Evolutionary conservation across 768 basidiomycete genomes (phyloP), one percentile per base, ranked within the genome.

Genomic region (Trametes villosa): DNA sequence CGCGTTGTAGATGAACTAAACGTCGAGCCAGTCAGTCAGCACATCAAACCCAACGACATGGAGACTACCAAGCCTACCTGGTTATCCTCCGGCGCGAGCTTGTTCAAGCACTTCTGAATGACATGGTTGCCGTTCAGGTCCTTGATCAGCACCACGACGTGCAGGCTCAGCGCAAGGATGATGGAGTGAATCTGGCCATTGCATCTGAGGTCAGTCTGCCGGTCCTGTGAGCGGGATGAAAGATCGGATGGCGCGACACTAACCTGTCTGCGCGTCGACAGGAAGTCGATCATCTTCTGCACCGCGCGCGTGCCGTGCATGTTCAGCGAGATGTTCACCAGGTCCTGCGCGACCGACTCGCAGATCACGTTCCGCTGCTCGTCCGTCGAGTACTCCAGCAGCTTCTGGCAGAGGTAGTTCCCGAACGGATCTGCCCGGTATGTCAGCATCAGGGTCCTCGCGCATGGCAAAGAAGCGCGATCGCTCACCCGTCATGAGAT

Each of bases 221-320:
- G 61, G 73, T 68, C 68, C 74, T 67, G 84, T 87, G 75, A 87
- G 82, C 80, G 78, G 74, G 72, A 77, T 75, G 78, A 75, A 72
- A 67, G 66, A 49, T 57, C 67, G 64, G 59, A 52, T 67, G 63
- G 64, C 71, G 70, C 56, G 48, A 61, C 64, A 85, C 88, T 84
- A 79, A 81, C 92, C 91, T 95, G 94, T 71, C 97, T 81, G 69
- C 92, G 88, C 54, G 93, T 94, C 22, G 96, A 96, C 71, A 99
- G 78, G 81, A 97, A 98, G 75, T 99, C 97, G 64, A 99, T 97
- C 96, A 98, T 98, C 81, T 98, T 98, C 80, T 99, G 97, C 59
- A 98, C 97, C 27, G 97, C 97, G 62, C 97, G 88, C 31, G 97
- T 99, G 31, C 97, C 97, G 76, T 99, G 97, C 97, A 99, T 99